These are phyloP conservation scores for Blastocystis sp. DNA, from an alignment of 352 stramenopile species.

Conservation along the genomic window DNA sequence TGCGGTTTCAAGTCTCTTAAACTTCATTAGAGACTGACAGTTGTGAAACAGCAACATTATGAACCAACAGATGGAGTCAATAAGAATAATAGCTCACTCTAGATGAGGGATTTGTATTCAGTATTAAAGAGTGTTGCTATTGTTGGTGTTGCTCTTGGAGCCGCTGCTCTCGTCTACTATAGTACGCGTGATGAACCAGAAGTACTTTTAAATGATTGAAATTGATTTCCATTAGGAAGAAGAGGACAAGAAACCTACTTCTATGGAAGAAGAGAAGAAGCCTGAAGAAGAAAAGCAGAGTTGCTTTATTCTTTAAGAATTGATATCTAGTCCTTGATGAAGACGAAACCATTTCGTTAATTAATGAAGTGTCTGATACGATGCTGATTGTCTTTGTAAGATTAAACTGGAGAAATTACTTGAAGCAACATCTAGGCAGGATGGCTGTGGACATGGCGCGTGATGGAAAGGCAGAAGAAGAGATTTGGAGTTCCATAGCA, in stretches of 20 bases:
- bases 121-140: neutral
- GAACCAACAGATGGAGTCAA: neutral
- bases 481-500: neutral
- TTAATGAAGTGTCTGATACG: slow-evolving; percentile 48
- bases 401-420: neutral
- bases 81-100: neutral
- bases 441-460: slow-evolving; percentile 41
- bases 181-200: neutral
- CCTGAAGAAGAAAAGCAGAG: neutral
- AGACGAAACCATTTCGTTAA: slow-evolving; percentile 18
- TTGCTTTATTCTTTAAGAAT: neutral
- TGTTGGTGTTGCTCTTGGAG: neutral
- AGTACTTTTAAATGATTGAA: neutral
- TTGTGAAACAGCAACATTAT: slow-evolving; percentile 49
- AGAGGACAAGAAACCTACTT: slow-evolving; percentile 6
- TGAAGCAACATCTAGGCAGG: slow-evolving; percentile 33
- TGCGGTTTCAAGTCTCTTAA: slow-evolving; percentile 35
- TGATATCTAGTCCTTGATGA: neutral
- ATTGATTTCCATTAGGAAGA: neutral
- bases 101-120: slow-evolving; percentile 12
- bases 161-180: neutral
- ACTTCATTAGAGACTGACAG: slow-evolving; percentile 25
- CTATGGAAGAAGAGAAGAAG: neutral
- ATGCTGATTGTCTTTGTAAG: slow-evolving; percentile 52
- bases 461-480: slow-evolving; percentile 31